Percentiles rank a stretch among this genome's conserved stretches.
Evolutionary conservation across 139 green algal species (phyloP).

Genomic region (Picochlorum sp.): DNA sequence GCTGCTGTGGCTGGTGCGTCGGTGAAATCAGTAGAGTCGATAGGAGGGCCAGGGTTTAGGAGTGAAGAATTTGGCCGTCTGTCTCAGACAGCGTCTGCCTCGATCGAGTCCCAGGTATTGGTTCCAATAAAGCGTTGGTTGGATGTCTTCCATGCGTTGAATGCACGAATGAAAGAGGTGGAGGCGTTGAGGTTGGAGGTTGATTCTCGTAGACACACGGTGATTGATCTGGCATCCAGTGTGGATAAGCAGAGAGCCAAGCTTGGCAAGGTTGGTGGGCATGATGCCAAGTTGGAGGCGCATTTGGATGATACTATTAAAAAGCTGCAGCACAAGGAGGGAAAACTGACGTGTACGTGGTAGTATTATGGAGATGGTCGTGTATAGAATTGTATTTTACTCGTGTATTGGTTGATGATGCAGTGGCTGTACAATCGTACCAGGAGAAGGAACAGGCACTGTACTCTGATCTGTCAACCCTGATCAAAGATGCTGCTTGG

Average conservation of each 20-base stretch:
- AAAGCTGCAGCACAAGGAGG: slow-evolving; percentile 54
- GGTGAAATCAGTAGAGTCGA: slow-evolving; percentile 3
- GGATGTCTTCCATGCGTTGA: slow-evolving; percentile 6
- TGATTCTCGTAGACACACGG: slow-evolving; percentile 1
- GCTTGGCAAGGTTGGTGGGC: slow-evolving; percentile 4
- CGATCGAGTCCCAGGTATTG: slow-evolving; percentile 11
- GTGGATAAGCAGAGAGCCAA: slow-evolving; percentile 16
- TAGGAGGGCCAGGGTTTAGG: neutral
- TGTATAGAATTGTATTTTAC: neutral
- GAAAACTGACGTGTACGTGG: slow-evolving; percentile 41
- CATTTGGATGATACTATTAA: slow-evolving; percentile 46
- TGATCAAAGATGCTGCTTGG: slow-evolving; percentile 26
- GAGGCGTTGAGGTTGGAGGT: slow-evolving; percentile 9
- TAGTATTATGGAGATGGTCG: neutral
- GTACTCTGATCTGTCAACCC: slow-evolving; percentile 15
- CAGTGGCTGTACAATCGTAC: slow-evolving; percentile 7
- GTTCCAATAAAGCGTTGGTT: slow-evolving; percentile 17
- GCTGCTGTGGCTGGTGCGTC: neutral
- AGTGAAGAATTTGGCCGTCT: neutral
- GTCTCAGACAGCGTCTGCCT: neutral
- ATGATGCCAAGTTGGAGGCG: slow-evolving; percentile 34
- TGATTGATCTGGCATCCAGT: slow-evolving; percentile 5
- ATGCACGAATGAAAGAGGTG: slow-evolving; percentile 7
- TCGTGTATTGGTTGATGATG: neutral
- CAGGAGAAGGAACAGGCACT: slow-evolving; percentile 55